Conservation (phyloP, 768 basidiomycete species). For the Rhodosporidiobolus odoratus region DNA sequence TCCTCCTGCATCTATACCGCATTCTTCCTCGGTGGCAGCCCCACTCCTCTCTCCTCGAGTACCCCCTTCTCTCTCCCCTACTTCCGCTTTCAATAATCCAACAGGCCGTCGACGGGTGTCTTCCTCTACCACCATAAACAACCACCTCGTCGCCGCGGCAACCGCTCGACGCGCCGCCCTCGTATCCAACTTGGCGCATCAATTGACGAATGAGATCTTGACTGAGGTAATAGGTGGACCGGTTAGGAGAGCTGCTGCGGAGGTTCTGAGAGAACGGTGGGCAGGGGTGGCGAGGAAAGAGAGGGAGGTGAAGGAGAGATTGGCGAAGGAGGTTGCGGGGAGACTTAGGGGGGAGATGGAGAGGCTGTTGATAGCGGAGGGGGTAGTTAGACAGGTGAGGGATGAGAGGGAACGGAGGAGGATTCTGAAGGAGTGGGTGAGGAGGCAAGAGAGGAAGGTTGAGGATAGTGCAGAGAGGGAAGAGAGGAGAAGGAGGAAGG, state of each 20-base stretch:
- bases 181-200: not conserved
- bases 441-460: not conserved
- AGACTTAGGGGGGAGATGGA: not conserved
- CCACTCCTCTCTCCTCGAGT: not conserved
- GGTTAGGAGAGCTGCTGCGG: not conserved
- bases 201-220: not conserved
- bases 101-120: no score
- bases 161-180: not conserved
- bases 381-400: not conserved
- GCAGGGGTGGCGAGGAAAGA: not conserved
- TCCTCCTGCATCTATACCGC: not conserved
- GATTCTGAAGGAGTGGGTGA: conserved; percentile 9
- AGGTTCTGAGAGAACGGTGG: conserved; percentile 15
- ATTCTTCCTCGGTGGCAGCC: not conserved
- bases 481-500: conserved; percentile 14
- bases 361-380: not conserved
- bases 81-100: no score
- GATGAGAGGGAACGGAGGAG: not conserved
- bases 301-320: not conserved
- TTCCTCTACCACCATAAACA: no score
- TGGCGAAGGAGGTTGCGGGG: not conserved
- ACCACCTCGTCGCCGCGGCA: not conserved
- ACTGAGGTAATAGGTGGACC: not conserved
- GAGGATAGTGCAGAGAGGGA: conserved; percentile 3
- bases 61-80: not conserved